A percentile compares a stretch with the other conserved stretches of the same genome.
These are phyloP conservation scores for Thermothielavioides terrestris DNA, from an alignment of 495 filamentous ascomycete genomes.

Conservation along the genomic window DNA sequence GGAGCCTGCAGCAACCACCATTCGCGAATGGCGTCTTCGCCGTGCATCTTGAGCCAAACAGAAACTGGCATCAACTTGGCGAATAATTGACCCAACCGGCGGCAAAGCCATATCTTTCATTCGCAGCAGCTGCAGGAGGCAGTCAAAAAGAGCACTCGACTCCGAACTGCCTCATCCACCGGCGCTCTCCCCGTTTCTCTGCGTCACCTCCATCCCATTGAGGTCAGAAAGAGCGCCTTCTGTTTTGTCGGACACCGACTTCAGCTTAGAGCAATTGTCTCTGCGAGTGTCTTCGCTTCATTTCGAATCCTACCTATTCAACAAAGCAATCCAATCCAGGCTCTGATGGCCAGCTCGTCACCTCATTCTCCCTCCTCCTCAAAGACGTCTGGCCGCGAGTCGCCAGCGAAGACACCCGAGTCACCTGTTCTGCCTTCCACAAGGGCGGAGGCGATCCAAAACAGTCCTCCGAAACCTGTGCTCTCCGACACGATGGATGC, in stretches of 20 bases:
- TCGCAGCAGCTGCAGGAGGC: not conserved
- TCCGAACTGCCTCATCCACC: too few species aligned
- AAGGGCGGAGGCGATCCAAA: conserved; percentile 6
- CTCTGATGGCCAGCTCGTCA: conserved; percentile 17
- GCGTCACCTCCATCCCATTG: too few species aligned
- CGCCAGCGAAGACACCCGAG: conserved; percentile 9
- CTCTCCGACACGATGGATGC: conserved; percentile 17
- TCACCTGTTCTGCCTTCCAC: conserved; percentile 17
- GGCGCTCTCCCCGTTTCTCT: too few species aligned
- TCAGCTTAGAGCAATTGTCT: not conserved
- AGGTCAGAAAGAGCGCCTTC: not conserved
- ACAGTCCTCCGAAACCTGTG: conserved; percentile 2
- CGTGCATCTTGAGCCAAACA: not conserved
- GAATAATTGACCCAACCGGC: not conserved
- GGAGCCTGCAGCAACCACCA: not conserved
- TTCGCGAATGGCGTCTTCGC: conserved; percentile 1
- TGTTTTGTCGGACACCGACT: not conserved
- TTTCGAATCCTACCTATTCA: not conserved
- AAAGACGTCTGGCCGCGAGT: conserved; percentile 6
- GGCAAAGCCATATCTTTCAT: not conserved
- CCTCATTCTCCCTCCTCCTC: conserved; percentile 9
- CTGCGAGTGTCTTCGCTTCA: not conserved
- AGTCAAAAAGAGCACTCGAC: not conserved
- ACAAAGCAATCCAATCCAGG: not conserved
- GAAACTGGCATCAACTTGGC: not conserved